Evolutionary conservation across 129 eudicot genomes (phyloP).

Genomic region (Centrapalus pauciflorus): DNA sequence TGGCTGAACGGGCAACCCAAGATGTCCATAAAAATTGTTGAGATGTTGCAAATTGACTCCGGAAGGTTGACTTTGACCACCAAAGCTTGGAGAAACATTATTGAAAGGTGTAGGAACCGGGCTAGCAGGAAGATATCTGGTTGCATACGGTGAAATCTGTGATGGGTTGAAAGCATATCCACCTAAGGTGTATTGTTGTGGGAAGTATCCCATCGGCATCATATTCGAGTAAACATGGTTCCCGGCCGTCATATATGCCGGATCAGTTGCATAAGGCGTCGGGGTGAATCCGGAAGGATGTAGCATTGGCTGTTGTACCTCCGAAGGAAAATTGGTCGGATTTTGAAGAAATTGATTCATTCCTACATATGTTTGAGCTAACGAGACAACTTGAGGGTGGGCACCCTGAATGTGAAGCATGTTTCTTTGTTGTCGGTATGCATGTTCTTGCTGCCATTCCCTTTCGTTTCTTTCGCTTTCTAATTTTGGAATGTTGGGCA

Average conservation of each 20-base stretch:
- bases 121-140: constrained; percentile 36
- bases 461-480: constrained; percentile 21
- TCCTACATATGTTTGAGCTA: constrained; percentile 23
- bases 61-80: constrained; percentile 31
- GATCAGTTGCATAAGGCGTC: constrained; percentile 29
- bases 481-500: constrained; percentile 27
- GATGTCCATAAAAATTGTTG: constrained; percentile 45
- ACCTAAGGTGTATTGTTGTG: constrained; percentile 44
- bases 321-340: constrained; percentile 29
- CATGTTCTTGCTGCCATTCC: neutral
- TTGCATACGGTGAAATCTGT: constrained; percentile 37
- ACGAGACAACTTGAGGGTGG: constrained; percentile 26
- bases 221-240: constrained; percentile 25
- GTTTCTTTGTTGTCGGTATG: constrained; percentile 20
- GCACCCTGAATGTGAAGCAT: constrained; percentile 17
- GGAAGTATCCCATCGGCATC: constrained; percentile 38
- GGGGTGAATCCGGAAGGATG: constrained; percentile 27
- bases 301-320: constrained; percentile 16
- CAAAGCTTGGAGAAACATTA: constrained; percentile 18
- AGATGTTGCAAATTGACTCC: constrained; percentile 34
- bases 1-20: constrained; percentile 37
- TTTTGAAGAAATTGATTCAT: constrained; percentile 34
- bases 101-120: constrained; percentile 37
- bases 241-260: constrained; percentile 29
- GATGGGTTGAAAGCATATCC: constrained; percentile 39